A percentile compares a stretch with the other conserved stretches of the same genome.
Evolutionary conservation across 1,284 basidiomycete species (phyloP).

Genomic region (Rhodotorula sp.): DNA sequence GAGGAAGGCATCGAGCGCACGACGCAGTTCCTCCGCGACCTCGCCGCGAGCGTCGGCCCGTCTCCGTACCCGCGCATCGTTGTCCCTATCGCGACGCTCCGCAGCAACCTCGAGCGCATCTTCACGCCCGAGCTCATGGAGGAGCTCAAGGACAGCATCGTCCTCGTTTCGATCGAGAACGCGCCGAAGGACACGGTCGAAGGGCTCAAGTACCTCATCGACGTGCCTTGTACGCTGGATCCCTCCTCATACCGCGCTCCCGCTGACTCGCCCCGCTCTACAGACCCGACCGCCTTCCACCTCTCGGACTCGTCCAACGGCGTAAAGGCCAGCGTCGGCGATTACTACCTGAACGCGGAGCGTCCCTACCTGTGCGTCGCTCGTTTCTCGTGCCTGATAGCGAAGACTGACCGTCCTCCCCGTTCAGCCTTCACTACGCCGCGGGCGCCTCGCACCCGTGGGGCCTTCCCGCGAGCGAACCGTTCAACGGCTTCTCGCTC

Average conservation of each 20-base stretch:
- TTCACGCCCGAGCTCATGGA: constrained; percentile 39
- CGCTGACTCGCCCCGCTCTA: neutral
- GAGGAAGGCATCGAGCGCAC: constrained; percentile 30
- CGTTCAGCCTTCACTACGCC: constrained; percentile 33
- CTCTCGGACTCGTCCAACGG: constrained; percentile 23
- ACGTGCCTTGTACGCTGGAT: constrained; percentile 34
- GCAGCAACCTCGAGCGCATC: constrained; percentile 34
- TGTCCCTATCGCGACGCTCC: constrained; percentile 31
- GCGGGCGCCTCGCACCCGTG: constrained; percentile 37
- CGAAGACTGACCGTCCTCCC: neutral
- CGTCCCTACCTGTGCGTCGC: constrained; percentile 21
- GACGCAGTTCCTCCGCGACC: constrained; percentile 32
- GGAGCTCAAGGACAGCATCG: constrained; percentile 37
- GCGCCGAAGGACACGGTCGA: constrained; percentile 34
- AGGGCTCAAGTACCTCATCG: constrained; percentile 38
- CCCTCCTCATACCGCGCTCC: too few species aligned
- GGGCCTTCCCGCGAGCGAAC: constrained; percentile 34
- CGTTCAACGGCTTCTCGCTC: constrained; percentile 43
- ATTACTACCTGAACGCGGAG: constrained; percentile 28
- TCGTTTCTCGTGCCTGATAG: neutral
- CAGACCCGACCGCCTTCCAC: constrained; percentile 42
- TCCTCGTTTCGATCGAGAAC: constrained; percentile 42
- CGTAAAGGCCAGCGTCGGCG: constrained; percentile 23
- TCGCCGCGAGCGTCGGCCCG: constrained; percentile 32
- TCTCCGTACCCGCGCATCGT: constrained; percentile 39